Base-by-base conservation (phyloP, 192 early-diverging fungal species). In the Coemansia sp. region DNA sequence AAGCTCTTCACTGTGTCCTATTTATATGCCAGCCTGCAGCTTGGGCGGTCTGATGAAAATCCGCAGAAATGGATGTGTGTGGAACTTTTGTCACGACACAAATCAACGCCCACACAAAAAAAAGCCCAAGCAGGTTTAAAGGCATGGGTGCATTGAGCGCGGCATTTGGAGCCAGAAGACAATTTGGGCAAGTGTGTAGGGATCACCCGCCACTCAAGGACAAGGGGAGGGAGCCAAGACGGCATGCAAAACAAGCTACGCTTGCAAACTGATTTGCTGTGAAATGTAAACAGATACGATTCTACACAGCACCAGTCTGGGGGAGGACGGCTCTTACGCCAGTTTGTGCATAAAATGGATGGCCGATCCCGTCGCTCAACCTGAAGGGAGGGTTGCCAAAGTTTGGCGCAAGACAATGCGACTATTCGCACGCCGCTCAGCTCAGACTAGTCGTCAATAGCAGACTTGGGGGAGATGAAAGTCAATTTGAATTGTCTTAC, bases 11-110 rank as follows among this genome's bases (percentile, higher is more conserved):
- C 44, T 7, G 44, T 47, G 44, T 22, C 50, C 50, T 59, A 59
- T 59, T 59, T 59, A 59, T 59, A 52, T 52, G 22, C 24, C 50
- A 13, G 50, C 24, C 50, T 24, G 50, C 50, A 52, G 45, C 18
- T 47, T n/a, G 20, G n/a, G 50, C 50, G 50, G 50, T 53, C 50
- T 53, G 50, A 53, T 13, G 50, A 53, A 53, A 53, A 53, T 53
- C 50, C 50, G 50, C 50, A 53, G 50, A 53, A 53, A 20, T 47
- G n/a, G 45, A 47, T 18, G 45, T 22, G 45, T 20, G 45, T 47
- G 45, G 45, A 47, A 47, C 18, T 7, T 18, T 18, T 47, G 45
- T n/a, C 45, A 20, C 7, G 18, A 18, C 45, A 47, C 50, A 53
- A 29, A 24, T 47, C 44, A 20, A 47, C 18, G n/a, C 44, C 44